phyloP scores from a whole-genome alignment of 768 basidiomycete species.

The Austroboletus festivus region DNA sequence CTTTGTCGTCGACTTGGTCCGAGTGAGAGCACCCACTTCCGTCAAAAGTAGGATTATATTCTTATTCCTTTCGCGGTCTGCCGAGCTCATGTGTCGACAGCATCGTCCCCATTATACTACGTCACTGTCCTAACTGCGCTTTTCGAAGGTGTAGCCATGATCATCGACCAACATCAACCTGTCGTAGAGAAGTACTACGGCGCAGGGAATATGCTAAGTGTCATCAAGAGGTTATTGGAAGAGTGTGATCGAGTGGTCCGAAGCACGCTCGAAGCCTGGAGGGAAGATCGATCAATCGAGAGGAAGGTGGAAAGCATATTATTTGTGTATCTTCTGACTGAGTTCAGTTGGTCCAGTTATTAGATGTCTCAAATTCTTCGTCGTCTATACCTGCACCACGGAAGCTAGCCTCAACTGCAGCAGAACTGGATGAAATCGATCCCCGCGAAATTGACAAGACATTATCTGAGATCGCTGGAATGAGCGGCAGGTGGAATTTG shows the following conservation, averaged over 20 bases:
- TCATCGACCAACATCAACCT: conserved; percentile 96
- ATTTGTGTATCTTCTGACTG: conserved; percentile 2
- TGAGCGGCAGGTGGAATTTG: conserved; percentile 89
- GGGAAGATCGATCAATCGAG: conserved; percentile 82
- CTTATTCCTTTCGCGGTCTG: conserved; percentile 3
- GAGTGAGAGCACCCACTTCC: conserved; percentile 69
- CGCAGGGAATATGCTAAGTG: conserved; percentile 75
- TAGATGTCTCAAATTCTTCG: conserved; percentile 45
- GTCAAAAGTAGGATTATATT: conserved; percentile 63
- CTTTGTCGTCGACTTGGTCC: conserved; percentile 90
- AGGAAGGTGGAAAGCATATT: conserved; percentile 54
- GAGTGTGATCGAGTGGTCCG: conserved; percentile 87
- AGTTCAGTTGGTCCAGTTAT: conserved; percentile 35
- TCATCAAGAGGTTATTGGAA: conserved; percentile 69
- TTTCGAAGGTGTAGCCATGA: conserved; percentile 92
- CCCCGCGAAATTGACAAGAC: conserved; percentile 90
- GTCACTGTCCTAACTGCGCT: conserved; percentile 86
- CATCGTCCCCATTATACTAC: conserved; percentile 90
- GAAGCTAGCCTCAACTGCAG: conserved; percentile 29
- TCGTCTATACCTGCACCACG: conserved; percentile 30
- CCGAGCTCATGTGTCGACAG: conserved; percentile 39
- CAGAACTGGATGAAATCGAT: conserved; percentile 64
- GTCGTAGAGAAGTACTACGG: conserved; percentile 99
- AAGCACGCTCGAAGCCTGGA: conserved; percentile 78
- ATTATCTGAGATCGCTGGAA: conserved; percentile 82